Evolutionary conservation across 257 asterid genomes (phyloP).

Genomic region (Ligustrum vulgare): DNA sequence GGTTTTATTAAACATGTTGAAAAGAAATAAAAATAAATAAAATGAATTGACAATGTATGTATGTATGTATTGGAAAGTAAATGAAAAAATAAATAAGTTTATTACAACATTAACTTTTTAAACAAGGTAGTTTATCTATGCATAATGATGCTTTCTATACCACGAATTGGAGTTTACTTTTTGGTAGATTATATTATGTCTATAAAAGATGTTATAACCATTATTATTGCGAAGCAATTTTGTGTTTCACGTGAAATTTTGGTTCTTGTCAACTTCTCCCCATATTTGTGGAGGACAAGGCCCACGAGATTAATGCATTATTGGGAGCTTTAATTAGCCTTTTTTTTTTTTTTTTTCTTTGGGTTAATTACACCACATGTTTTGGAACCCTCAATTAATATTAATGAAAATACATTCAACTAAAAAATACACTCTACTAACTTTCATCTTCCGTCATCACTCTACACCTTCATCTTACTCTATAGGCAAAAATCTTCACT

Average conservation of each 20-base stretch:
- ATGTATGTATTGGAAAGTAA: background rate
- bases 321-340: background rate
- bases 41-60: background rate
- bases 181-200: background rate
- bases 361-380: too few relatives aligned
- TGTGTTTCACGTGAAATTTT: background rate
- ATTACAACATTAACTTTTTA: too few relatives aligned
- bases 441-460: too few relatives aligned
- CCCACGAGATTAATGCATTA: slow-evolving; percentile 10
- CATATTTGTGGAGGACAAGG: slow-evolving; percentile 3
- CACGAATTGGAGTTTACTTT: background rate
- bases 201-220: background rate
- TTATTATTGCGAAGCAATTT: slow-evolving; percentile 13
- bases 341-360: background rate
- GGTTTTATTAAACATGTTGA: too few relatives aligned
- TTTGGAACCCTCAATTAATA: too few relatives aligned
- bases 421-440: too few relatives aligned
- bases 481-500: too few relatives aligned
- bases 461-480: too few relatives aligned
- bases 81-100: background rate
- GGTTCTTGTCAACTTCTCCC: slow-evolving; percentile 8
- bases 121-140: background rate
- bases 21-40: background rate
- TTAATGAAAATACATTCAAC: too few relatives aligned
- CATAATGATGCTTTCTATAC: background rate